Evolutionary conservation across 352 stramenopile species (phyloP).

Genomic region (Blastocystis sp.): DNA sequence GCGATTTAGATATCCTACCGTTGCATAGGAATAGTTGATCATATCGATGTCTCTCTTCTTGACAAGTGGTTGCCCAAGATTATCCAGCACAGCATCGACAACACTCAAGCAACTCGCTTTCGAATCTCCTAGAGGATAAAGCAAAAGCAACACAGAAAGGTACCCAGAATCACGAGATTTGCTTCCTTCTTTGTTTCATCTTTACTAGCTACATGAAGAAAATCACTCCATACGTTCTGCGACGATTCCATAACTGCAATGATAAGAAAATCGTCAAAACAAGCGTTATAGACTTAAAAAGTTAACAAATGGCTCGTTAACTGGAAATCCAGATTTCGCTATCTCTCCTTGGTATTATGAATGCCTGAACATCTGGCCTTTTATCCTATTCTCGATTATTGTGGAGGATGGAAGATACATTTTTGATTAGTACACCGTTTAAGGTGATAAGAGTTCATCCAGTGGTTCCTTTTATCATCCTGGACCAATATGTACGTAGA

Average conservation of each 20-base stretch:
- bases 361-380: neutral
- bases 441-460: conserved; percentile 46
- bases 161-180: conserved; percentile 39
- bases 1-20: conserved; percentile 24
- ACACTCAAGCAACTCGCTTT: neutral
- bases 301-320: neutral
- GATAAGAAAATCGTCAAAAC: neutral
- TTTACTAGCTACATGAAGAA: neutral
- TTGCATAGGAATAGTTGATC: conserved; percentile 32
- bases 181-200: conserved; percentile 29
- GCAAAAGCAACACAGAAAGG: neutral
- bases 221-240: conserved; percentile 13
- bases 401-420: conserved; percentile 38
- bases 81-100: neutral
- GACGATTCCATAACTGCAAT: neutral
- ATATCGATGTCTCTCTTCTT: conserved; percentile 49
- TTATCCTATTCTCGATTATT: neutral
- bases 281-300: neutral
- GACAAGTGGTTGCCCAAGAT: neutral
- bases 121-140: neutral
- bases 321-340: neutral
- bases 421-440: conserved; percentile 46
- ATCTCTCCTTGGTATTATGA: neutral
- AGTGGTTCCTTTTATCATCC: conserved; percentile 43
- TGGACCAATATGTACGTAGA: conserved; percentile 39